phyloP scores from a whole-genome alignment of 1,139 yeast genomes.

The Sporopachydermia cereana region DNA sequence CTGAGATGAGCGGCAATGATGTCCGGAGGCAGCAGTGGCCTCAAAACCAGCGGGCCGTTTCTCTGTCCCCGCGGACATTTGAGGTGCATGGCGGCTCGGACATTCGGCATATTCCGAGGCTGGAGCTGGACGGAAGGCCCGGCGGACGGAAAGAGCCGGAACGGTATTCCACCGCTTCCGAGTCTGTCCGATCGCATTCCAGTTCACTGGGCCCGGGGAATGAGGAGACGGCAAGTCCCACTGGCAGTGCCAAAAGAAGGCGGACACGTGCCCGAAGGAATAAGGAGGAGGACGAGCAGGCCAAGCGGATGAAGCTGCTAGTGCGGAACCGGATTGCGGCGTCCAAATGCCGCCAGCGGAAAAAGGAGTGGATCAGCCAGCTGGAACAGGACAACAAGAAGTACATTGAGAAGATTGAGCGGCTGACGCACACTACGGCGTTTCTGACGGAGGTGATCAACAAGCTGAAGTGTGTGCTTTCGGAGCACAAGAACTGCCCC shows the following conservation, averaged over 20 bases:
- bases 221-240: not conserved
- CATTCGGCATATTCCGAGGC: not conserved
- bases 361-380: slow-evolving; percentile 58
- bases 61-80: slow-evolving; percentile 1
- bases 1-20: not conserved
- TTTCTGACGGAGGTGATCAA: slow-evolving; percentile 1
- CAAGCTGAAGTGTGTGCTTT: not conserved
- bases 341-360: slow-evolving; percentile 63
- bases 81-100: not conserved
- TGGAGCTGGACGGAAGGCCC: not conserved
- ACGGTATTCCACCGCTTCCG: not conserved
- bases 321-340: slow-evolving; percentile 70
- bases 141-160: not conserved
- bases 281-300: slow-evolving; percentile 4
- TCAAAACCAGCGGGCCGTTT: not conserved
- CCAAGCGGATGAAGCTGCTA: slow-evolving; percentile 49
- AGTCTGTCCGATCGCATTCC: not conserved
- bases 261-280: not conserved
- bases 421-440: slow-evolving; percentile 2
- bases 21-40: not conserved
- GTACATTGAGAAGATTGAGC: slow-evolving; percentile 15
- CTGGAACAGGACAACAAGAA: slow-evolving; percentile 45
- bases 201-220: not conserved
- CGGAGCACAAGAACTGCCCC: slow-evolving; percentile 4
- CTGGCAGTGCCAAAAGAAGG: not conserved